Base-by-base conservation (phyloP, 1,139 yeast species). In the Kodamaea sp. region DNA sequence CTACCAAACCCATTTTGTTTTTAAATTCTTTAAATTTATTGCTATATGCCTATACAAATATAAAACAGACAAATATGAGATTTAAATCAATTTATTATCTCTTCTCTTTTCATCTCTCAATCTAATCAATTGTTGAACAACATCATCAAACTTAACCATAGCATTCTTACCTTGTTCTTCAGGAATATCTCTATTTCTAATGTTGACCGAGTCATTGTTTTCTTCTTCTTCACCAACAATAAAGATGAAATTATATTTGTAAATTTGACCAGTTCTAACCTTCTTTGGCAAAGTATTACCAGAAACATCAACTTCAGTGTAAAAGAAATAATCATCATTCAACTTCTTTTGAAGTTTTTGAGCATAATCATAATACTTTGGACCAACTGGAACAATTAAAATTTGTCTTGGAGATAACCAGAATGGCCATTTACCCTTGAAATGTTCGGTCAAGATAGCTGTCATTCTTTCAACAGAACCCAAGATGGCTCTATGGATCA, bases 401-500 rank as follows among this genome's bases (percentile, higher is more conserved):
- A 89, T 75, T 70, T 92, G 98, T 75, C 97, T 85, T 57, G 98
- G 98, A 26, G 97, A 89, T 57, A 92, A 75, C 98, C 98, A 92
- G 77, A 92, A 84, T 57, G 98, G 98, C 97, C 97, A 90, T 65
- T 87, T 89, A 58, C 98, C 98, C 60, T 90, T 95, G 70, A 75
- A 90, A 69, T 92, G 97, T 65, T 92, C 98, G 44, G 95, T 89
- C 65, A 92, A 80, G 55, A 92, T 88, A 46, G 96, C 97, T 51
- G 96, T 84, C 96, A 92, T 89, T 76, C 98, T 84, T 74, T 92
- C 98, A 39, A 92, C 92, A 31, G 97, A 89, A 45, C 98, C 98
- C 63, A 89, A 81, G 50, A 92, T 86, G 51, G 98, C 98, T 72
- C 98, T 85, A 70, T 92, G 98, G 58, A 92, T 89, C 97, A 92